phyloP scores from a whole-genome alignment of 257 asterid species.

The Forsythia viridissima region DNA sequence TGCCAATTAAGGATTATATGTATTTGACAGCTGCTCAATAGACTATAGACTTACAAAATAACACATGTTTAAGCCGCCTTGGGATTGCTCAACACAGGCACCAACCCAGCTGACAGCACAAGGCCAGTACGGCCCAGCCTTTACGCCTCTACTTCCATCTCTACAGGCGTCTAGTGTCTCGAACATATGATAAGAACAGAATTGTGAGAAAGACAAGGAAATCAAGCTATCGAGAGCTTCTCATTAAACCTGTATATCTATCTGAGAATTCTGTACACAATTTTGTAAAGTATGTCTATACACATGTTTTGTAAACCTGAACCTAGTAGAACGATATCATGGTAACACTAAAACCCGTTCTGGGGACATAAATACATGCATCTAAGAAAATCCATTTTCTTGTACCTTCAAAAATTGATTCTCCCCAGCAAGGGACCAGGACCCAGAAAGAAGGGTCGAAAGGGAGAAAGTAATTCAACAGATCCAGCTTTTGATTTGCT shows the following conservation, averaged over 20 bases:
- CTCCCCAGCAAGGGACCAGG: background rate
- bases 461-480: constrained; percentile 10
- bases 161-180: too few species aligned
- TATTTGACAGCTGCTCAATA: too few species aligned
- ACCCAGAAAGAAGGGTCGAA: constrained; percentile 4
- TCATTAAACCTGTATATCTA: background rate
- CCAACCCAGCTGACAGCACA: too few species aligned
- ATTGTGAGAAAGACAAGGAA: too few species aligned
- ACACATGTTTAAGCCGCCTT: too few species aligned
- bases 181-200: too few species aligned
- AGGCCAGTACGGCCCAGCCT: too few species aligned
- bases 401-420: background rate
- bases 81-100: too few species aligned
- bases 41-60: too few species aligned
- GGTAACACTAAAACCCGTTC: constrained; percentile 7
- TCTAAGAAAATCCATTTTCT: background rate
- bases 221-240: background rate
- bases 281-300: background rate
- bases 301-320: constrained; percentile 8
- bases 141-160: too few species aligned
- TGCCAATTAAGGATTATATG: too few species aligned
- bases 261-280: constrained; percentile 7
- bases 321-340: constrained; percentile 2
- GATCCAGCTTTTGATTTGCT: constrained; percentile 13
- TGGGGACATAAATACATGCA: constrained; percentile 13